phyloP scores from a whole-genome alignment of 305 asterid genomes.

The Solanum hybrid region DNA sequence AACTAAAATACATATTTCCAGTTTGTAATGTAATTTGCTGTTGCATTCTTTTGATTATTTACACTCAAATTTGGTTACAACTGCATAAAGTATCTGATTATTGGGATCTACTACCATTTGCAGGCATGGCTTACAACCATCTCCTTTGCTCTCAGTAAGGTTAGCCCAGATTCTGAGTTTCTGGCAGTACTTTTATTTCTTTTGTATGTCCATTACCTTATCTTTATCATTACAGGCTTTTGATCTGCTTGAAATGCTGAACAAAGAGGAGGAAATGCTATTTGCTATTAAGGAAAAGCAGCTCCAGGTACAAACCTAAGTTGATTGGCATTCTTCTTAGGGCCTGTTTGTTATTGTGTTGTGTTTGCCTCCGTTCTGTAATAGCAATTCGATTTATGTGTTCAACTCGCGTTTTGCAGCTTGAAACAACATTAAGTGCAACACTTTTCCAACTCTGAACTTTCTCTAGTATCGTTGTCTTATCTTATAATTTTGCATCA shows the following conservation, averaged over 20 bases:
- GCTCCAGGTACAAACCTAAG: conserved; percentile 32
- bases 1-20: neutral
- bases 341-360: neutral
- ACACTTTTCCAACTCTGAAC: neutral
- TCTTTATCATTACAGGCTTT: conserved; percentile 33
- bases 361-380: neutral
- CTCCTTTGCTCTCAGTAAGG: conserved; percentile 61
- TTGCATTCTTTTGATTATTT: neutral
- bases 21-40: neutral
- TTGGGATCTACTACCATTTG: neutral
- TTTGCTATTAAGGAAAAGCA: conserved; percentile 42
- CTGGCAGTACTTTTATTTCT: neutral
- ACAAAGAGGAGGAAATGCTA: conserved; percentile 67
- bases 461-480: neutral
- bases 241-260: conserved; percentile 63
- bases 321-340: neutral
- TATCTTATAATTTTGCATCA: neutral
- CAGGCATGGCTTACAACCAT: conserved; percentile 66
- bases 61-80: neutral
- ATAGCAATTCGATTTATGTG: neutral
- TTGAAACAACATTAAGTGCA: neutral
- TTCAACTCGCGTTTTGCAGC: neutral
- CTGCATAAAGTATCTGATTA: neutral
- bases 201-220: neutral
- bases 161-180: conserved; percentile 18